phyloP scores from a whole-genome alignment of 352 stramenopile species.

The Phytophthora fragariaefolia region DNA sequence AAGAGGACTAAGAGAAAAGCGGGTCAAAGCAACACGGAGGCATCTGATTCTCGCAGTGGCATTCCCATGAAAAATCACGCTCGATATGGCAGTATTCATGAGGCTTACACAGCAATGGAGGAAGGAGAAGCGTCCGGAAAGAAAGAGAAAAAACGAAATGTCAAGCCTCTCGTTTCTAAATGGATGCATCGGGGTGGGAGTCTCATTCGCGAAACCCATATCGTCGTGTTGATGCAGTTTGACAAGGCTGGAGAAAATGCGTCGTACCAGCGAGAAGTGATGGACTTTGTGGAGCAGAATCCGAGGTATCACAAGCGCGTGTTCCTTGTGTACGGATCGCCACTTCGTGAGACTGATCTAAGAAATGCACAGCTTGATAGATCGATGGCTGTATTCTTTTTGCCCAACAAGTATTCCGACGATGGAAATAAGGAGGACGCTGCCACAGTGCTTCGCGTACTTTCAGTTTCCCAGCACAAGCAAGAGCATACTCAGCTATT shows the following conservation, averaged over 20 bases:
- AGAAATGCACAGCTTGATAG: conserved; percentile 65
- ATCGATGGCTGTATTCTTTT: conserved; percentile 83
- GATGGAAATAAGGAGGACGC: conserved; percentile 85
- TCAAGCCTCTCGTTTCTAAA: conserved; percentile 34
- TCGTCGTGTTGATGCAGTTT: conserved; percentile 84
- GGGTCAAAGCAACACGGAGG: conserved; percentile 13
- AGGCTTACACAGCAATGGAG: conserved; percentile 39
- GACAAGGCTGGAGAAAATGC: conserved; percentile 53
- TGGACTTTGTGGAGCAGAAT: conserved; percentile 74
- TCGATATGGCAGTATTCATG: conserved; percentile 36
- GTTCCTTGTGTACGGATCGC: conserved; percentile 80
- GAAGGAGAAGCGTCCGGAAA: conserved; percentile 30
- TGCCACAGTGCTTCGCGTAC: conserved; percentile 78
- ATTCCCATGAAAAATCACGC: conserved; percentile 27
- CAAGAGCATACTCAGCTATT: conserved; percentile 74
- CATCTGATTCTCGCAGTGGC: conserved; percentile 16
- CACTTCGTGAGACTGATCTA: conserved; percentile 61
- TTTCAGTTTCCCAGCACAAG: conserved; percentile 76
- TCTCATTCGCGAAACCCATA: conserved; percentile 76
- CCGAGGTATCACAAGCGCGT: conserved; percentile 80
- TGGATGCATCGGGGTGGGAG: conserved; percentile 64
- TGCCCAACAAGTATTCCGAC: conserved; percentile 85
- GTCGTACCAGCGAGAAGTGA: conserved; percentile 69
- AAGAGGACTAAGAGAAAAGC: conserved; percentile 1
- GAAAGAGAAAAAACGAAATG: conserved; percentile 19